Conservation (phyloP, 2,329 filamentous ascomycete species). For the Clonostachys byssicola region DNA sequence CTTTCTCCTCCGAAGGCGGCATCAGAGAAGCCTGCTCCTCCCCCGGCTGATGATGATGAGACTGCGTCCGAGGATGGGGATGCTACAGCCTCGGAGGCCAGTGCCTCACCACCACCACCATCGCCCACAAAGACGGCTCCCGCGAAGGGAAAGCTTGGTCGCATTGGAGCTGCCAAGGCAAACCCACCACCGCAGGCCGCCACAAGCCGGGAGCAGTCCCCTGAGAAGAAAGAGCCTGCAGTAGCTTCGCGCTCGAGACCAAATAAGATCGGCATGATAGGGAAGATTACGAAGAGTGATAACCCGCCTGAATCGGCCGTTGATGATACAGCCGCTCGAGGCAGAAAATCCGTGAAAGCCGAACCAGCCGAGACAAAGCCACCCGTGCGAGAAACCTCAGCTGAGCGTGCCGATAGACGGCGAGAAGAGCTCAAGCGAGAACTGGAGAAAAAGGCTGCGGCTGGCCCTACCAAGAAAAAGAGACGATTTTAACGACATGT, state of each 20-base stretch:
- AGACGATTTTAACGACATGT: conserved; percentile 38
- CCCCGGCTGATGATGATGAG: conserved; percentile 5
- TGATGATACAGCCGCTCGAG: too few species aligned
- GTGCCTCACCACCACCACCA: conserved; percentile 11
- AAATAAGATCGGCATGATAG: conserved; percentile 26
- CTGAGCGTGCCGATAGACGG: conserved; percentile 42
- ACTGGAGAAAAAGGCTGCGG: conserved; percentile 41
- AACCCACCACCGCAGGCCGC: too few species aligned
- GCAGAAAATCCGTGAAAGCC: too few species aligned
- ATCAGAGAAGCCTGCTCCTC: conserved; percentile 3
- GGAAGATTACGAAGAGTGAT: conserved; percentile 12
- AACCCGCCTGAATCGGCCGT: too few species aligned
- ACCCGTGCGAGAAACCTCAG: conserved; percentile 33
- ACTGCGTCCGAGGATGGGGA: neutral
- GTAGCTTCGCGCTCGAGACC: neutral
- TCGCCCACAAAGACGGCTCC: conserved; percentile 13
- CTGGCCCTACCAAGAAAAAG: conserved; percentile 51
- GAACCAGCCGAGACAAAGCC: conserved; percentile 7
- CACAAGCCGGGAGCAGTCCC: conserved; percentile 4
- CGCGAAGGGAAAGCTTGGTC: conserved; percentile 29
- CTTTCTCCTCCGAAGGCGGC: conserved; percentile 6
- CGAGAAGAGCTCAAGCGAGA: conserved; percentile 47
- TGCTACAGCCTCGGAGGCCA: conserved; percentile 38
- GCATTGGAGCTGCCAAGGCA: conserved; percentile 24
- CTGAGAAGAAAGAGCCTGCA: neutral